Base-by-base conservation (phyloP, 2,329 filamentous ascomycete genomes). In the Cladobotryum protrusum region DNA sequence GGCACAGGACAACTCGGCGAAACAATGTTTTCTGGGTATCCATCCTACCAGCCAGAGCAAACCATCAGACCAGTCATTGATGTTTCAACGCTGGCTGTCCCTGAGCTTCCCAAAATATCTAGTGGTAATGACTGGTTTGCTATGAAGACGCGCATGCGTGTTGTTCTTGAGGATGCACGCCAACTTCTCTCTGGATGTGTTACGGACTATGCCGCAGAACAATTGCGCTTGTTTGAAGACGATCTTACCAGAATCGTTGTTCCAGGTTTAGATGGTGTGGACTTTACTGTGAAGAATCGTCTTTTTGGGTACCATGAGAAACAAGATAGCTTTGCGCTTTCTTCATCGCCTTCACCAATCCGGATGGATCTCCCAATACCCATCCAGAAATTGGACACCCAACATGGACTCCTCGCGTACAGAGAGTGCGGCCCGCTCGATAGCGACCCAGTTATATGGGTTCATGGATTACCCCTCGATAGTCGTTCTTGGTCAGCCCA, bases 1-100 rank as follows among this genome's bases (percentile, higher is more conserved):
- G 24, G 19, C 19, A 41, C 29, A 6, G 46, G 24, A 20, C 46
- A 35, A 32, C 20, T 36, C 18, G 20, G 17, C 46, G 36, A 35
- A 37, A 48, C 39, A 12, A 48, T 48, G 46, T 48, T 48, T 24
- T 36, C 39, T 12, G 37, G 46, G 5, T 48, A 48, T 17, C 46
- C 46, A 9, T 20, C 46, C 13, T 48, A 48, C 14, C 20, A 43
- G 17, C 34, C 37, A 19, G 46, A 29, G 18, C 11, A 15, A 12
- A 24, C 18, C 37, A 11, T n/a, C 5, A 37, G 39, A 15, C 46
- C 46, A 17, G 36, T 48, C 17, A 35, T 48, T 13, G 17, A 48
- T 35, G 19, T 17, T 5, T 42, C 40, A 14, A 42, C 40, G 19
- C 15, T 42, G n/a, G 7, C 15, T 12, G 44, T 46, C 12, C 17